A percentile compares a stretch with the other conserved stretches of the same genome.
Conservation (phyloP, 257 asterid species). For the Ilex asprella region DNA sequence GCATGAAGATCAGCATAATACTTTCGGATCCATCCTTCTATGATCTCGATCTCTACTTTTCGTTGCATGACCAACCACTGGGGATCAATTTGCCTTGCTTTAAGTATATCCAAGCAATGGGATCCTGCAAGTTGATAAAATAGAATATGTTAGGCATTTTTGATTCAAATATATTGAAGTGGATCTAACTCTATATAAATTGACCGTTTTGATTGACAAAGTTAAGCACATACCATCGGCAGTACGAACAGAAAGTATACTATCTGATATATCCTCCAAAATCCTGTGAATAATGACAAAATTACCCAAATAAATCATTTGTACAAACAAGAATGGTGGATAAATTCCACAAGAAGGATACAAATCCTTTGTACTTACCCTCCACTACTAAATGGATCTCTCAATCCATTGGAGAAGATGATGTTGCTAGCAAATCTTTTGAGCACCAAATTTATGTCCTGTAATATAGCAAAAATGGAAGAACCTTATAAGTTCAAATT, state of each 20-base stretch:
- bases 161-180: no score
- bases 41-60: conserved; percentile 28
- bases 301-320: neutral
- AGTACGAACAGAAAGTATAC: conserved; percentile 40
- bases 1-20: conserved; percentile 22
- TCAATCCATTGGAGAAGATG: conserved; percentile 44
- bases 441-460: conserved; percentile 42
- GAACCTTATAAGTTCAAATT: neutral
- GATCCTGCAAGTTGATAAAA: conserved; percentile 32
- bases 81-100: conserved; percentile 37
- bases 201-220: neutral
- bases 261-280: conserved; percentile 35
- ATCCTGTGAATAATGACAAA: conserved; percentile 23
- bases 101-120: conserved; percentile 52
- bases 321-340: neutral
- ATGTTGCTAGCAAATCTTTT: conserved; percentile 35
- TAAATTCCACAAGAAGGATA: neutral
- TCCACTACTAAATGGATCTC: conserved; percentile 41
- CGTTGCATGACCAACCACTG: conserved; percentile 50
- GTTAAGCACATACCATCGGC: conserved; percentile 34
- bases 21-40: conserved; percentile 22
- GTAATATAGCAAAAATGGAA: neutral
- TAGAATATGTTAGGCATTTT: no score
- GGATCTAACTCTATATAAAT: no score
- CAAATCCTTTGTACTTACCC: conserved; percentile 20